Conservation (phyloP, 2,329 filamentous ascomycete genomes). For the Aspergillus tubingensis region DNA sequence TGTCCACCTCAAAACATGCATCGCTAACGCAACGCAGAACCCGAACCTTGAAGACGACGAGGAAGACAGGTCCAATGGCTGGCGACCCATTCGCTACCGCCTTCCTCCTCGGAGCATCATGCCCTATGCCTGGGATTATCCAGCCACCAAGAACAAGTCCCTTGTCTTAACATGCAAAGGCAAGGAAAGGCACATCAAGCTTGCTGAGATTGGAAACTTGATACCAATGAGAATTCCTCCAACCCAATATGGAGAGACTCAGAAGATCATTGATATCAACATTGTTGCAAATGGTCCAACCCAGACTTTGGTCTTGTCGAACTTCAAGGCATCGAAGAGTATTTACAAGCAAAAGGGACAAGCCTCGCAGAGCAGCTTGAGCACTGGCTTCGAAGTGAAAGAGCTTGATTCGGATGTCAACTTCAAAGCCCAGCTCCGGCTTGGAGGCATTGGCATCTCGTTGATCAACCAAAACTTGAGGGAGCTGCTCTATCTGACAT, state of each 20-base stretch:
- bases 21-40: conserved; percentile 48
- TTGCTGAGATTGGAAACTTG: conserved; percentile 94
- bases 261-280: conserved; percentile 94
- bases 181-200: conserved; percentile 86
- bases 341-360: conserved; percentile 72
- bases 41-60: conserved; percentile 92
- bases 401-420: conserved; percentile 83
- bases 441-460: conserved; percentile 90
- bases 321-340: conserved; percentile 90
- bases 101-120: conserved; percentile 94
- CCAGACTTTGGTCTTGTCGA: conserved; percentile 89
- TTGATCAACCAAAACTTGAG: conserved; percentile 89
- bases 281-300: conserved; percentile 94
- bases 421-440: conserved; percentile 82
- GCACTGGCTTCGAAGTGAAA: conserved; percentile 88
- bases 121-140: conserved; percentile 99
- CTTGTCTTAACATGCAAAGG: conserved; percentile 77
- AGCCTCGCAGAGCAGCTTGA: conserved; percentile 59
- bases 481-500: conserved; percentile 90
- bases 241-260: conserved; percentile 60
- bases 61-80: conserved; percentile 73
- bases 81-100: conserved; percentile 89
- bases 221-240: conserved; percentile 87
- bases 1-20: background rate
- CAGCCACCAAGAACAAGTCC: conserved; percentile 93